Evolutionary conservation across 1,284 basidiomycete genomes (phyloP).

Genomic region (Neonothopanus nambi): DNA sequence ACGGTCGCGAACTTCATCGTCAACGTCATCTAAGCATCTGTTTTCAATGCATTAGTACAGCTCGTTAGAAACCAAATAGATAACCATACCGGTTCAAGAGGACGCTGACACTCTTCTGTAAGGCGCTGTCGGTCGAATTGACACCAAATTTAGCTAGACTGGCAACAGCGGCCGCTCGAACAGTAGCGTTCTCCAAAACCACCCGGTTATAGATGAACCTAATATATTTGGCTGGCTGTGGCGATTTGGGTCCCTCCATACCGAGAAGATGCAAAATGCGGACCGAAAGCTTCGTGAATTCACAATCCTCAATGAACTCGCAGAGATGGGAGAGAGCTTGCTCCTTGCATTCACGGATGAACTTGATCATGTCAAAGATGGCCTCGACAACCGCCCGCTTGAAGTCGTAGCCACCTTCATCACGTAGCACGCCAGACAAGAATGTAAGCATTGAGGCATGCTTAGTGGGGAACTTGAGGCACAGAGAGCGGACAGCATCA

Average conservation of each 20-base stretch:
- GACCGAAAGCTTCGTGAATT: constrained; percentile 98
- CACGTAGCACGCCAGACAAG: constrained; percentile 90
- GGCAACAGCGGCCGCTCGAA: constrained; percentile 94
- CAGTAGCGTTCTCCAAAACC: constrained; percentile 97
- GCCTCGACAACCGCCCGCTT: constrained; percentile 99
- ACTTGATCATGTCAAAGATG: constrained; percentile 99
- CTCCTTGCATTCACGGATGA: constrained; percentile 93
- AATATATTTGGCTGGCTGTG: constrained; percentile 97
- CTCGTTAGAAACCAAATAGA: background rate
- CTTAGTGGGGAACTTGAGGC: constrained; percentile 98
- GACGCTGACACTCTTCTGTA: constrained; percentile 88
- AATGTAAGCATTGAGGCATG: constrained; percentile 95
- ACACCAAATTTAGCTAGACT: constrained; percentile 97
- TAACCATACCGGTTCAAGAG: constrained; percentile 71
- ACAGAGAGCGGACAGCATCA: constrained; percentile 96
- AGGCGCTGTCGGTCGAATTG: constrained; percentile 74
- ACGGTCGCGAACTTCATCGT: constrained; percentile 98
- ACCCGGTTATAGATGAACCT: constrained; percentile 99
- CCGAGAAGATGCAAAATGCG: constrained; percentile 95
- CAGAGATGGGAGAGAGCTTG: constrained; percentile 97
- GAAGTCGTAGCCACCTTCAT: constrained; percentile 99
- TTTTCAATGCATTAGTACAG: constrained; percentile 1
- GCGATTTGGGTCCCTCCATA: constrained; percentile 93
- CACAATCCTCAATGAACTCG: constrained; percentile 99
- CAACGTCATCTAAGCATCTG: constrained; percentile 97